phyloP scores from a whole-genome alignment of 129 eudicot species.

The Glebionis coronaria region DNA sequence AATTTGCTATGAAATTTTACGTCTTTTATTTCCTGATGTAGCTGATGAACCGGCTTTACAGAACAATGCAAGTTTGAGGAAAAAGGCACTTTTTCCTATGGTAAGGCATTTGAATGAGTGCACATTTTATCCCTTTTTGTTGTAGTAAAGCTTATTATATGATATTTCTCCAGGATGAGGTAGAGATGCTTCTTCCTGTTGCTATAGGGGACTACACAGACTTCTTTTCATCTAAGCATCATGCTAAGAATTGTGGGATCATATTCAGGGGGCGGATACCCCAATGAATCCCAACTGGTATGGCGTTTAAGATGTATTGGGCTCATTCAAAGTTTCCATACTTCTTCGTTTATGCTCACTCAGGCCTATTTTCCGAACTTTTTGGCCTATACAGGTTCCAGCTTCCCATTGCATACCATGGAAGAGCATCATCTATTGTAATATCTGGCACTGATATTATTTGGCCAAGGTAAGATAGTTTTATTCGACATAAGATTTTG shows the following conservation, averaged over 20 bases:
- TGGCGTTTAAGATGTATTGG: not conserved
- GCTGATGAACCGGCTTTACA: constrained; percentile 74
- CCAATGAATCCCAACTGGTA: constrained; percentile 82
- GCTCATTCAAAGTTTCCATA: constrained; percentile 9
- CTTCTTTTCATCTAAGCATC: constrained; percentile 89
- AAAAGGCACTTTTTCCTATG: constrained; percentile 73
- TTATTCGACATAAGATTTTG: not conserved
- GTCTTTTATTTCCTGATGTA: constrained; percentile 37
- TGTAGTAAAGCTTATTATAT: constrained; percentile 21
- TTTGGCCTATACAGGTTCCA: constrained; percentile 63
- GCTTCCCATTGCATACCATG: constrained; percentile 95
- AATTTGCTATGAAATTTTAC: not conserved
- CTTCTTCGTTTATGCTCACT: constrained; percentile 2
- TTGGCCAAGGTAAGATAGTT: constrained; percentile 65
- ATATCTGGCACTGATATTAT: constrained; percentile 86
- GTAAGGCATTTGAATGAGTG: constrained; percentile 33
- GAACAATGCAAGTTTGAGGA: constrained; percentile 57
- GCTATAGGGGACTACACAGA: constrained; percentile 93
- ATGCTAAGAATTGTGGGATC: constrained; percentile 87
- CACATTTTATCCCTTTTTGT: constrained; percentile 1
- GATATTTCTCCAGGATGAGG: constrained; percentile 52
- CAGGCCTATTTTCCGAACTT: not conserved
- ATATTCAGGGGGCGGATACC: constrained; percentile 76
- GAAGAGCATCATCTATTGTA: constrained; percentile 92
- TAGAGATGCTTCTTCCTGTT: constrained; percentile 83